These are phyloP conservation scores for Mycena filopes DNA, from an alignment of 768 basidiomycete genomes.

Conservation along the genomic window DNA sequence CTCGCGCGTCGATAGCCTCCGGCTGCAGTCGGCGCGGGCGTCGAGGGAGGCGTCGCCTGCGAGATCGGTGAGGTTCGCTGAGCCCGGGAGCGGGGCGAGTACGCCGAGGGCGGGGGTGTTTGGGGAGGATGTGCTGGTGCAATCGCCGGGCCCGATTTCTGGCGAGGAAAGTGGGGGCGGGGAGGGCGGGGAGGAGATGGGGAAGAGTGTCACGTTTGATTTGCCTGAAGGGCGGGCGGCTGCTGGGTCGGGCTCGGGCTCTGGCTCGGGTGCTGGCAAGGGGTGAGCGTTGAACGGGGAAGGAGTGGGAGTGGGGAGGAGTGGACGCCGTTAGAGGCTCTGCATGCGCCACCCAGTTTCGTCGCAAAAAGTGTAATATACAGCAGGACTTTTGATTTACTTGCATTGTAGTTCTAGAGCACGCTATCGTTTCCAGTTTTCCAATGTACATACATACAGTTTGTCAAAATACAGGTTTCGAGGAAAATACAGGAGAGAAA, in stretches of 20 bases:
- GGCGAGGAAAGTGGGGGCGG: too few relatives aligned
- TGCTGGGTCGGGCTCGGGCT: background rate
- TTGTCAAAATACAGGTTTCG: too few relatives aligned
- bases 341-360: background rate
- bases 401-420: conserved; percentile 10
- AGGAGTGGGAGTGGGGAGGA: too few relatives aligned
- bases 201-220: conserved; percentile 19
- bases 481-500: too few relatives aligned
- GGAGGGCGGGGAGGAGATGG: background rate
- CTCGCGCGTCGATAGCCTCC: conserved; percentile 34
- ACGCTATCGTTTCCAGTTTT: background rate
- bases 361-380: conserved; percentile 14
- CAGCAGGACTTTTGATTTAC: background rate
- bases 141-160: too few relatives aligned
- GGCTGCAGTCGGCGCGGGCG: conserved; percentile 17
- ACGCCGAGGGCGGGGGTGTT: conserved; percentile 29
- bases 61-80: conserved; percentile 44
- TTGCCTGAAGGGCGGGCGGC: background rate
- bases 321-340: conserved; percentile 2
- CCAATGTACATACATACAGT: too few relatives aligned
- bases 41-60: conserved; percentile 41
- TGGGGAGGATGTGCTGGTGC: conserved; percentile 17
- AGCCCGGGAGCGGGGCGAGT: conserved; percentile 35
- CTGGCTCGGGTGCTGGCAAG: background rate
- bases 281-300: background rate